Conservation (phyloP, 306 rosid genomes). For the Dryas alaskensis region DNA sequence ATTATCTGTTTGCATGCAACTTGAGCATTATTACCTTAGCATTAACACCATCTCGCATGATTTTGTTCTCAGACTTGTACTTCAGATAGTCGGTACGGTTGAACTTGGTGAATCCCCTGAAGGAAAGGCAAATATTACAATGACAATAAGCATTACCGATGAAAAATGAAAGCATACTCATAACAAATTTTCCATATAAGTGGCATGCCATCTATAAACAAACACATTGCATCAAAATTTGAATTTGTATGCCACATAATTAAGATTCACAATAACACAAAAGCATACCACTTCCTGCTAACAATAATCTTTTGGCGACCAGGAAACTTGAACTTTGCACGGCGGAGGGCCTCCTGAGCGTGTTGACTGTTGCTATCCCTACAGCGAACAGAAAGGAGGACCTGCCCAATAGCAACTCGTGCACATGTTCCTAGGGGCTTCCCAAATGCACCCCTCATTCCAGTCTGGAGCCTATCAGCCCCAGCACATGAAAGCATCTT, state of each 20-base stretch:
- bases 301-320: conserved; percentile 82
- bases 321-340: conserved; percentile 79
- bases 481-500: conserved; percentile 99
- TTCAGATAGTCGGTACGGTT: conserved; percentile 55
- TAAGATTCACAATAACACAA: background rate
- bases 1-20: background rate
- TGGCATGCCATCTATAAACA: background rate
- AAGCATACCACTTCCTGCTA: conserved; percentile 72
- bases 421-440: conserved; percentile 79
- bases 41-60: conserved; percentile 67
- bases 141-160: background rate
- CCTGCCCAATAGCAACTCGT: conserved; percentile 80
- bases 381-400: conserved; percentile 72
- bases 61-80: conserved; percentile 53
- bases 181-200: background rate
- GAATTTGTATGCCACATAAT: background rate
- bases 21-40: conserved; percentile 61
- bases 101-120: conserved; percentile 79
- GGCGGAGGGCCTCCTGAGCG: conserved; percentile 88
- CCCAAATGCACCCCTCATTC: conserved; percentile 93
- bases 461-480: conserved; percentile 86
- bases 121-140: background rate
- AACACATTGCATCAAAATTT: background rate
- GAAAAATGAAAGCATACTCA: background rate
- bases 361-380: conserved; percentile 64